Conservation (phyloP, 83 land plant species). For the Picea mariana region DNA sequence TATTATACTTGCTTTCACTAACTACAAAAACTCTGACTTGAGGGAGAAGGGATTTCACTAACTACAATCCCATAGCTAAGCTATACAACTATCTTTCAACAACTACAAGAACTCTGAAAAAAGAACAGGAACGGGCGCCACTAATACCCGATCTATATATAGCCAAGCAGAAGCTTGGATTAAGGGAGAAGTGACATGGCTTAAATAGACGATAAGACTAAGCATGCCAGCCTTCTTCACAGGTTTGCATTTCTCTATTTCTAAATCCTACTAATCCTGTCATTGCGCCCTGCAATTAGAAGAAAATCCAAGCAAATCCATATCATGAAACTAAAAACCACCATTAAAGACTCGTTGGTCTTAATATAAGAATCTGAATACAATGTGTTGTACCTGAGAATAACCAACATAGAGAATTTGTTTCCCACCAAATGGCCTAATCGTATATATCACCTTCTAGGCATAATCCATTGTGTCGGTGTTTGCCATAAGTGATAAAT, state of each 20-base stretch:
- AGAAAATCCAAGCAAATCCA: background rate
- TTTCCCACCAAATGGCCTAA: no score
- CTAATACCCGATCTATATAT: background rate
- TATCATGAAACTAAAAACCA: background rate
- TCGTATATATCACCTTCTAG: no score
- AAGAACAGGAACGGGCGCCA: background rate
- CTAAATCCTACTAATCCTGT: conserved; percentile 68
- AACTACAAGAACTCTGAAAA: background rate
- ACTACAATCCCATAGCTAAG: no score
- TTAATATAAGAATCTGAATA: background rate
- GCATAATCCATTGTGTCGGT: no score
- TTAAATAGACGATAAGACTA: conserved; percentile 52
- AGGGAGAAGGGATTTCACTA: conserved; percentile 34
- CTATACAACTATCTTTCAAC: no score
- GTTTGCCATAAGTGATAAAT: no score
- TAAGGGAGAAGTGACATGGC: background rate
- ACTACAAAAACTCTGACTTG: conserved; percentile 4
- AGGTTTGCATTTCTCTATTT: conserved; percentile 29
- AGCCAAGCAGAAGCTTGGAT: background rate
- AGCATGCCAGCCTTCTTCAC: conserved; percentile 71
- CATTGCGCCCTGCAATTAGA: conserved; percentile 66
- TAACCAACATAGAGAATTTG: no score
- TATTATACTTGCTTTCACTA: no score
- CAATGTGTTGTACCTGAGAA: no score
- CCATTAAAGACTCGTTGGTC: background rate